Base-by-base conservation (phyloP, 2,329 filamentous ascomycete species). In the Sporothrix schenckii region DNA sequence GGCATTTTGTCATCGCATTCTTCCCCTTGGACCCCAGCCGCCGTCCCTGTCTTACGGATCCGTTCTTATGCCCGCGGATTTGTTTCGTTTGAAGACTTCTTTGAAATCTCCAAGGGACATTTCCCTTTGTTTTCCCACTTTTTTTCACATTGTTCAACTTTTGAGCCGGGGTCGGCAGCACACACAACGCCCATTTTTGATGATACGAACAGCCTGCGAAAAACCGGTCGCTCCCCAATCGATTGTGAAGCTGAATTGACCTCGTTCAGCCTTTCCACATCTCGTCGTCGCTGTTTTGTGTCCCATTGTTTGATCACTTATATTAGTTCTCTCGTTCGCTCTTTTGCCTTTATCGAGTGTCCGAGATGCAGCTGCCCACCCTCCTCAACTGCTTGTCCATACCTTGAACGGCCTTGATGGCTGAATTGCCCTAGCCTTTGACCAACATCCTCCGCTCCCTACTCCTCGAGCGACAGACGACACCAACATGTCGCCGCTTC, bases 351-450 rank as follows among this genome's bases (percentile, higher is more conserved):
- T 47, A 44, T 54, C 14, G 10, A 41, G 53, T 30, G 16, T 61
- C 61, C 44, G 66, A 49, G 53, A 68, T 68, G 66, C 52, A 49
- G 53, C 34, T 6, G 66, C 50, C n/a, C n/a, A 34, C 3, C 66
- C 4, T 69, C 11, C 19, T 41, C 27, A 10, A 16, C 50, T n/a
- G n/a, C 7, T 14, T 58, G 39, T 60, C 66, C 21, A n/a, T 58
- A 34, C 21, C 53, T 52, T 60, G 21, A 60, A 60, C 19, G 41
- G 27, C 52, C 52, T 13, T 7, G n/a, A n/a, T n/a, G 47, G 50
- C n/a, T 19, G 11, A 30, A 49, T 34, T 24, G 5, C 13, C 21
- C 24, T 39, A 5, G 6, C 6, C 52, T 30, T n/a, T 30, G 58
- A 34, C 41, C 41, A 9, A 44, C 2, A 5, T 58, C 34, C 34